Base-by-base conservation (phyloP, 352 stramenopile species). In the Phytophthora idaei region DNA sequence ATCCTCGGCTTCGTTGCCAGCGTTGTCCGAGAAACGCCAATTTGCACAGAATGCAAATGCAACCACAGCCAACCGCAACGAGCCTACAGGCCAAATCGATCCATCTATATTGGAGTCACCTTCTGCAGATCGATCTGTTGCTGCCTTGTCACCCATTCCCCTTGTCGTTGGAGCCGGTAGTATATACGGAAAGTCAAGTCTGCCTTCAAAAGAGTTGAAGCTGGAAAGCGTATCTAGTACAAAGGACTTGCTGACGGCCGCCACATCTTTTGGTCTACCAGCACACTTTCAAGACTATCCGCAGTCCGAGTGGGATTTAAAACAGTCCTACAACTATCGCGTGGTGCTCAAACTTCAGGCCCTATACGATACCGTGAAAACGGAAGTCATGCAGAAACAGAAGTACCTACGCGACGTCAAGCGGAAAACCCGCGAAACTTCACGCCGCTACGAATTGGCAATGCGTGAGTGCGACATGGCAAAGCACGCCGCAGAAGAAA, bases 401-500 rank as follows among this genome's bases (percentile, higher is more conserved):
- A 74, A 71, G 10, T 80, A 92, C 32, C 54, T 93, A 28, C 73
- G 85, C n/a, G 63, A 67, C 1, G 50, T 94, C 3, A 84, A 85
- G 39, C 67, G 73, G 9, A 90, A 90, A 61, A 91, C 90, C 50
- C 57, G 61, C 6, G 85, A 94, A 37, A 92, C 82, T 6, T 62
- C 78, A 32, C 66, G 73, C 15, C 79, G 82, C 5, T 92, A 94
- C 48, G 80, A 84, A 36, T 32, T 82, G 31, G 79, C 80, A 42
- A 89, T 92, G 75, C 83, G 83, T 6, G 87, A 95, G 49, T 91
- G 79, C 36, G 80, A 92, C 3, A 91, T 93, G 82, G 85, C 85
- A 50, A 85, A 89, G 55, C 78, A 84, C 14, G 87, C 87, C 5
- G 74, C 87, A 5, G 74, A 87, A 34, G 87, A 93, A 73, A 95